phyloP scores from a whole-genome alignment of 2,329 filamentous ascomycete genomes.

The Huntiella moniliformis region DNA sequence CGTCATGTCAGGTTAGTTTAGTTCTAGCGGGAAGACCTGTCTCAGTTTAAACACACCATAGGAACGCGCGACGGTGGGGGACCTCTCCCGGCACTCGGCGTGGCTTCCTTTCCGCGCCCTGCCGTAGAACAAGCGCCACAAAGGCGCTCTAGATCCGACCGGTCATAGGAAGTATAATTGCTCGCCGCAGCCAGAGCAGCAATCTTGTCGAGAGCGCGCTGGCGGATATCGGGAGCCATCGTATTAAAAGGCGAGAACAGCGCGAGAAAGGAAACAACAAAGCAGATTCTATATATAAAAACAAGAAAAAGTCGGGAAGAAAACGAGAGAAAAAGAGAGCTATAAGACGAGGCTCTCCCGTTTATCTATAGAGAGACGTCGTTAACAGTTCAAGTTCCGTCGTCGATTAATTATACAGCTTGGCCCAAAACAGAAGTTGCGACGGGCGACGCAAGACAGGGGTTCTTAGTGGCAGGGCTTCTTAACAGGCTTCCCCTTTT shows the following conservation, averaged over 20 bases:
- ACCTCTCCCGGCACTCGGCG: conserved; percentile 25
- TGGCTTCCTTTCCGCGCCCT: conserved; percentile 23
- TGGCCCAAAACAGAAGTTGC: neutral
- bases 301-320: neutral
- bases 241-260: neutral
- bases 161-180: conserved; percentile 35
- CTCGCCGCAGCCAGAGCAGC: conserved; percentile 40
- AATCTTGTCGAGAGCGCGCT: conserved; percentile 45
- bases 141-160: conserved; percentile 43
- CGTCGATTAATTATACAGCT: no score
- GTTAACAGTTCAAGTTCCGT: no score
- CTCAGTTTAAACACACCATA: conserved; percentile 30
- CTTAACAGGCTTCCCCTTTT: conserved; percentile 8
- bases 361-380: neutral
- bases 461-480: neutral
- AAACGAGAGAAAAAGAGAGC: neutral
- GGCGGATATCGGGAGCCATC: conserved; percentile 39
- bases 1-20: neutral
- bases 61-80: conserved; percentile 31
- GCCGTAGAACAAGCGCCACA: conserved; percentile 37
- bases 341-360: neutral
- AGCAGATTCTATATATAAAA: neutral
- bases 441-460: neutral
- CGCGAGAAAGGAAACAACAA: neutral
- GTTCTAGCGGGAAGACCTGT: neutral